Conservation (phyloP, 2,329 filamentous ascomycete species). For the Drechslerella coelobrocha region DNA sequence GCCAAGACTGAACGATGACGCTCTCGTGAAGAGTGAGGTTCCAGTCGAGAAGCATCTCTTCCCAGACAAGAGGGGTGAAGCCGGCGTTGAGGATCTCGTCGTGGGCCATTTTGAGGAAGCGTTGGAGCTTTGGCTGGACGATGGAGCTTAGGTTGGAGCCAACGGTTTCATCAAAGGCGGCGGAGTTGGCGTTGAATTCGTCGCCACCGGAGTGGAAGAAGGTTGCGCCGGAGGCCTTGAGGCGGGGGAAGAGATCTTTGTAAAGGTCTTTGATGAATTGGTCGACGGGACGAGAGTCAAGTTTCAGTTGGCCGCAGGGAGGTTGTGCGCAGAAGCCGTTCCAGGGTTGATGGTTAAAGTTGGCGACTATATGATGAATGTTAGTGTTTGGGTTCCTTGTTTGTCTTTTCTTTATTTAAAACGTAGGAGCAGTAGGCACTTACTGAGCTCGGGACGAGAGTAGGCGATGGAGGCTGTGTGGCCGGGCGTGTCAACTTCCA, state of each 20-base stretch:
- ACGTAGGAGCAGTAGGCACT: constrained; percentile 60
- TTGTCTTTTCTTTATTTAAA: background rate
- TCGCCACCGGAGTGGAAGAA: constrained; percentile 90
- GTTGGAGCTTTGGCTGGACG: constrained; percentile 77
- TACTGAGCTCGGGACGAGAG: constrained; percentile 73
- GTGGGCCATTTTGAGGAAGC: constrained; percentile 75
- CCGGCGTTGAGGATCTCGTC: constrained; percentile 68
- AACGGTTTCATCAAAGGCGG: constrained; percentile 75
- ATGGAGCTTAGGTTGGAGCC: constrained; percentile 69
- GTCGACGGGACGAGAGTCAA: constrained; percentile 74
- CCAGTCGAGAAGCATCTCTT: constrained; percentile 82
- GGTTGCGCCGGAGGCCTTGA: constrained; percentile 69
- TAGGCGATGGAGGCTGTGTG: constrained; percentile 74
- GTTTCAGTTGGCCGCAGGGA: constrained; percentile 73
- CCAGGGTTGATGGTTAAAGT: constrained; percentile 37
- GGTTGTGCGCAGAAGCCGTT: constrained; percentile 36
- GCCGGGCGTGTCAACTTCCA: constrained; percentile 82
- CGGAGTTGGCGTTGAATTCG: constrained; percentile 80
- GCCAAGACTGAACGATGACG: constrained; percentile 81
- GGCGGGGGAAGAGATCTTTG: constrained; percentile 75
- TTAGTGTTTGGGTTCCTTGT: no score
- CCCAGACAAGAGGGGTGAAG: constrained; percentile 80
- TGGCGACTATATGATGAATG: constrained; percentile 19
- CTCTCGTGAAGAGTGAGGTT: constrained; percentile 74
- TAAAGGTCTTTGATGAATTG: constrained; percentile 75